Evolutionary conservation across 805 yeast species (phyloP).

Genomic region (Suhomyces xylopsoci): DNA sequence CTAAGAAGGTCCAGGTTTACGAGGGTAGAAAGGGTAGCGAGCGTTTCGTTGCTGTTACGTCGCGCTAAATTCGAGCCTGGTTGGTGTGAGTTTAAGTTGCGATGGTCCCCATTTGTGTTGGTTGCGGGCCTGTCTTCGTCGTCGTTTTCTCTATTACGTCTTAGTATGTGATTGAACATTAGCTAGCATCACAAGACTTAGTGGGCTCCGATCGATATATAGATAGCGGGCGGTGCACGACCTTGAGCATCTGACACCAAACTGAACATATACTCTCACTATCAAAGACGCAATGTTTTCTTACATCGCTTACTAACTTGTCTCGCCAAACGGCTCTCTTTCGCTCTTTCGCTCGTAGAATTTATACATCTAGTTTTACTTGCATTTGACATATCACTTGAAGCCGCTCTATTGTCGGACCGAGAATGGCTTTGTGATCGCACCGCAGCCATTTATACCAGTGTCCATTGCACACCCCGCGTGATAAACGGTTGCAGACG

Average conservation of each 20-base stretch:
- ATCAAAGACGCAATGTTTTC: constrained; percentile 1
- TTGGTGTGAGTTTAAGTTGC: not conserved
- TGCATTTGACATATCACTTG: not conserved
- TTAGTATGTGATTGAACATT: constrained; percentile 1
- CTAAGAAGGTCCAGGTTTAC: constrained; percentile 1
- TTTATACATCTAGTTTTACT: not conserved
- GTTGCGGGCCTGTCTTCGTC: not conserved
- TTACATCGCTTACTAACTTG: not conserved
- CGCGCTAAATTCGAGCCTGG: not conserved
- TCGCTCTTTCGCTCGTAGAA: not conserved
- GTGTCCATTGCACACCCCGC: not conserved
- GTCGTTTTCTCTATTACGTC: not conserved
- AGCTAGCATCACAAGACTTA: not conserved
- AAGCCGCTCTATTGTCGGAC: not conserved
- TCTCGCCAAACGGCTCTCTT: not conserved
- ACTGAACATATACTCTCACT: too few relatives aligned
- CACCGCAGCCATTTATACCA: not conserved
- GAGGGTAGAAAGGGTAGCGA: constrained; percentile 7
- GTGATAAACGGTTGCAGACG: not conserved
- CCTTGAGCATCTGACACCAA: not conserved
- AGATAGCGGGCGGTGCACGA: not conserved
- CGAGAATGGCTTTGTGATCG: not conserved
- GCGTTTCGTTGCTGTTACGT: constrained; percentile 8
- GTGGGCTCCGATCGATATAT: not conserved
- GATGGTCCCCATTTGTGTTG: not conserved